Percentiles rank a stretch among this genome's conserved stretches.
Evolutionary conservation across 768 basidiomycete genomes (phyloP).

Genomic region (Podaxis pistillaris): DNA sequence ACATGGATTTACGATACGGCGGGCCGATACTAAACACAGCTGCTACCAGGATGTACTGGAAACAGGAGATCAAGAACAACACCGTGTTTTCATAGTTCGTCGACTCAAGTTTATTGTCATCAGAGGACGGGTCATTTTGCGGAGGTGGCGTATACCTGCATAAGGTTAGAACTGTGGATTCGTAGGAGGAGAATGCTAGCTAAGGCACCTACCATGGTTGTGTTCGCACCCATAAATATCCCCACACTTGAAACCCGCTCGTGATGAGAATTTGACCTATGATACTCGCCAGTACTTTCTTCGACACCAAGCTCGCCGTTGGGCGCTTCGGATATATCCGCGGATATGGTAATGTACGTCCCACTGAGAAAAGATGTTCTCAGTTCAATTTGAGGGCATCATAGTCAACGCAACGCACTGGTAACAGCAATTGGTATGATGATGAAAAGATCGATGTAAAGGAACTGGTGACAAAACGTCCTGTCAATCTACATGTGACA

Average conservation of each 20-base stretch:
- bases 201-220: conserved; percentile 72
- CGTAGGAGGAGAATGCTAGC: not conserved
- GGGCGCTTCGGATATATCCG: conserved; percentile 87
- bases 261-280: conserved; percentile 91
- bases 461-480: conserved; percentile 53
- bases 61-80: conserved; percentile 91
- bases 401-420: conserved; percentile 54
- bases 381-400: conserved; percentile 7
- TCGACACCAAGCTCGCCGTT: conserved; percentile 93
- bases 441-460: conserved; percentile 97
- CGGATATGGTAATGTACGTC: conserved; percentile 87
- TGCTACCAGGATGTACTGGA: conserved; percentile 97
- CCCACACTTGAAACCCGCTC: conserved; percentile 78
- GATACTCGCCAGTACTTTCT: conserved; percentile 90
- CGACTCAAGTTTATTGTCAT: conserved; percentile 73
- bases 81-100: conserved; percentile 91
- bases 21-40: conserved; percentile 98
- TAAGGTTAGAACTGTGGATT: not conserved
- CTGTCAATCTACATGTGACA: conserved; percentile 13
- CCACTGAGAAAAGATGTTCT: conserved; percentile 60
- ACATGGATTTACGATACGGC: conserved; percentile 92
- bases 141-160: conserved; percentile 79
- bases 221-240: conserved; percentile 82
- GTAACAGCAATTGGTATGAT: conserved; percentile 96
- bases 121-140: conserved; percentile 41